Evolutionary conservation across 345 rosid species (phyloP).

Genomic region (Populus nigra): DNA sequence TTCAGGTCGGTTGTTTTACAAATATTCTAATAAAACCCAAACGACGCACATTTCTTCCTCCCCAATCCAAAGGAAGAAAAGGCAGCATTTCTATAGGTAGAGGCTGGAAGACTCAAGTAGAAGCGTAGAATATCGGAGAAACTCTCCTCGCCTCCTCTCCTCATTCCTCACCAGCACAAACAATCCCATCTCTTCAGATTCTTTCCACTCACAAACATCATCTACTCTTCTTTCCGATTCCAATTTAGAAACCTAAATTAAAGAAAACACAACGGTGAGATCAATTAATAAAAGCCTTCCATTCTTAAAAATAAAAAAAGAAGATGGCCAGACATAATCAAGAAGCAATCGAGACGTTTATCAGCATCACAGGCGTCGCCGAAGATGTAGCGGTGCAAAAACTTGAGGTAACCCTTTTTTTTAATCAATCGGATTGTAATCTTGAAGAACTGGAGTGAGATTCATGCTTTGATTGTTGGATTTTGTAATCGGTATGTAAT

Average conservation of each 20-base stretch:
- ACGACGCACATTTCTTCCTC: neutral
- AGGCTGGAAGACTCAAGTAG: neutral
- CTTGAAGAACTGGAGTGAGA: neutral
- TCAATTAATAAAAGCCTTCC: neutral
- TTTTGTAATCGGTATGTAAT: neutral
- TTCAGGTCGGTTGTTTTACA: no score
- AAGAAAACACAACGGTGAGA: neutral
- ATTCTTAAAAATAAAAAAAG: neutral
- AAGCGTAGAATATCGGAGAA: constrained; percentile 16
- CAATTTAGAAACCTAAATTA: neutral
- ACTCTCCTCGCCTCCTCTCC: neutral
- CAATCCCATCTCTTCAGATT: neutral
- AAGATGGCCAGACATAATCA: constrained; percentile 72
- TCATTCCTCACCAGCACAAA: neutral
- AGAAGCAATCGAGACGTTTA: constrained; percentile 80
- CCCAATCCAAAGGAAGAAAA: neutral
- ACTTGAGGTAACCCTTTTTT: constrained; percentile 51
- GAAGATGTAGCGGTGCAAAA: constrained; percentile 63
- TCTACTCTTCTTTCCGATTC: neutral
- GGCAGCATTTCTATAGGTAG: neutral
- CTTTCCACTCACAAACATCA: neutral
- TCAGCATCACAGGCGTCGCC: constrained; percentile 77
- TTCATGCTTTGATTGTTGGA: neutral
- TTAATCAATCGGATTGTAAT: no score
- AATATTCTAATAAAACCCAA: neutral